phyloP scores from a whole-genome alignment of 768 basidiomycete genomes.

The Holtermannia corniformis region DNA sequence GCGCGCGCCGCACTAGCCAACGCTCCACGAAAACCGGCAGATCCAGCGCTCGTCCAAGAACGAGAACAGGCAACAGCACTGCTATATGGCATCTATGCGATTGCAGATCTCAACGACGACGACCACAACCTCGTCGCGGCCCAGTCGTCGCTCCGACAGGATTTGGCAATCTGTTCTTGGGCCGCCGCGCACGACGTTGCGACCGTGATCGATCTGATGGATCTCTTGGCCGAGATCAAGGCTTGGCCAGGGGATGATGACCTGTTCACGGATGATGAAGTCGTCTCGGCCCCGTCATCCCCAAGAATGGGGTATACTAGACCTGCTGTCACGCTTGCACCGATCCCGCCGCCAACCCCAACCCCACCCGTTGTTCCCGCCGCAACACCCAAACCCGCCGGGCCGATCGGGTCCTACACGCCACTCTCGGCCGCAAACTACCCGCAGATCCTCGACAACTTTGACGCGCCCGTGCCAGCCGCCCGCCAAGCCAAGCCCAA shows the following conservation, averaged over 20 bases:
- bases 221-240: conserved; percentile 26
- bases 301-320: neutral
- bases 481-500: conserved; percentile 1
- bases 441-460: conserved; percentile 16
- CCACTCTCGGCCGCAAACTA: conserved; percentile 2
- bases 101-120: conserved; percentile 7
- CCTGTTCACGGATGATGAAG: conserved; percentile 3
- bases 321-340: neutral
- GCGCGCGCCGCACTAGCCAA: conserved; percentile 19
- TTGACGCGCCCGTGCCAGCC: conserved; percentile 9
- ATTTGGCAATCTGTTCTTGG: conserved; percentile 28
- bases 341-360: neutral
- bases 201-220: conserved; percentile 32
- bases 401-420: neutral
- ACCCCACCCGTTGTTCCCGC: neutral
- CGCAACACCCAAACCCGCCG: neutral
- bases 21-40: conserved; percentile 6
- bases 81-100: conserved; percentile 30
- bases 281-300: neutral
- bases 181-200: conserved; percentile 27
- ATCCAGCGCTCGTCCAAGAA: neutral
- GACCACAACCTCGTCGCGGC: neutral
- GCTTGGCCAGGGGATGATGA: conserved; percentile 22
- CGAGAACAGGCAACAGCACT: neutral
- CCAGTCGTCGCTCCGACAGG: too few species aligned